Percentiles rank a stretch among this genome's conserved stretches.
These are phyloP conservation scores for Colletotrichum sp. DNA, from an alignment of 2,329 filamentous ascomycete species.

Conservation along the genomic window DNA sequence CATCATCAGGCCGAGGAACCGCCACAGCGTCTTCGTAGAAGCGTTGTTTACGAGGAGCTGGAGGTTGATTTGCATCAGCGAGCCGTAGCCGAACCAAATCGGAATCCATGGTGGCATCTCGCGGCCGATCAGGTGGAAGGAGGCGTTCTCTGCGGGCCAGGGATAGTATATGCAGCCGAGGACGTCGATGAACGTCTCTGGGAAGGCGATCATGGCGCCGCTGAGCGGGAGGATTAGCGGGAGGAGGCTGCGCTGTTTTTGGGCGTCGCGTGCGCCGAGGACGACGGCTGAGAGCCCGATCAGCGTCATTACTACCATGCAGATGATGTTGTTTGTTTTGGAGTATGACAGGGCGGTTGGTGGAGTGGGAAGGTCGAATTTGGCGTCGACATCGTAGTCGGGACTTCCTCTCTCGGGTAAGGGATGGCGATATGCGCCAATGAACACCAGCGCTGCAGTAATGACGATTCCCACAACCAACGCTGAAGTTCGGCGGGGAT, in stretches of 20 bases:
- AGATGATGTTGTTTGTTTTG: not conserved
- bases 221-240: rapidly evolving
- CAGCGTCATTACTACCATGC: not conserved
- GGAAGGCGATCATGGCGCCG: not conserved
- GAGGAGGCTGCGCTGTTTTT: not conserved
- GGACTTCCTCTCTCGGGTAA: rapidly evolving
- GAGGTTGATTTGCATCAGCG: not conserved
- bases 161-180: not conserved
- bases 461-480: rapidly evolving
- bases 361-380: not conserved
- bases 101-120: not conserved
- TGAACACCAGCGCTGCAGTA: rapidly evolving
- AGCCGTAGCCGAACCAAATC: not conserved
- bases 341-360: not conserved
- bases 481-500: not conserved
- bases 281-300: not conserved
- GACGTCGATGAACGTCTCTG: not conserved
- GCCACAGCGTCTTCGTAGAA: not conserved
- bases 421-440: rapidly evolving
- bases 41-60: not conserved
- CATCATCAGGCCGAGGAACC: not conserved
- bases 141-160: not conserved
- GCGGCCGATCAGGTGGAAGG: rapidly evolving
- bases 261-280: not conserved
- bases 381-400: not conserved